phyloP scores from a whole-genome alignment of 2,329 filamentous ascomycete genomes.

The Apiospora pterosperma region DNA sequence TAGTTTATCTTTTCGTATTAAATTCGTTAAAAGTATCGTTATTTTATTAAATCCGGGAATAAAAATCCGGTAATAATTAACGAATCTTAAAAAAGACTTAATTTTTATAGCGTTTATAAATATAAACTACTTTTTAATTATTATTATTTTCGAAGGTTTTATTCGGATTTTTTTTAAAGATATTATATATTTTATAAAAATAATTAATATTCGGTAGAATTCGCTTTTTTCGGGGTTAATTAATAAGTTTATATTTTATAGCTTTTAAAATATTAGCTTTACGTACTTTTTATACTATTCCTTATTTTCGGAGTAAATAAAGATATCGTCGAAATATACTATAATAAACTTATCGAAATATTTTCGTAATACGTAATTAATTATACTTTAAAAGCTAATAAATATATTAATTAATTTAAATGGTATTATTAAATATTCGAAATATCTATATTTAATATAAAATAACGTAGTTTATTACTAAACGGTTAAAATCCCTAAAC shows the following conservation, averaged over 20 bases:
- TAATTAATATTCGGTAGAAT: conserved; percentile 25
- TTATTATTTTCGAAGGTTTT: too few species aligned
- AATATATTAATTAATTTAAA: not conserved
- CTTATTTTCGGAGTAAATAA: not conserved
- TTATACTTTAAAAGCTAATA: not conserved
- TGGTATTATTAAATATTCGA: not conserved
- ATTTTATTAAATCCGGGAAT: conserved; percentile 20
- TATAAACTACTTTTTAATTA: not conserved
- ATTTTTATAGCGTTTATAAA: conserved; percentile 10
- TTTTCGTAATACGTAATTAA: not conserved
- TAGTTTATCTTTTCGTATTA: conserved; percentile 14
- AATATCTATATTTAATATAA: not conserved
- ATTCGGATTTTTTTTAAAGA: too few species aligned
- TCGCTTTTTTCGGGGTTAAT: conserved; percentile 7
- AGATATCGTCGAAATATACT: not conserved
- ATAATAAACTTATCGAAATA: too few species aligned
- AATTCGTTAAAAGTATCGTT: conserved; percentile 9
- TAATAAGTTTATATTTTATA: not conserved
- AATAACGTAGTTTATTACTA: too few species aligned
- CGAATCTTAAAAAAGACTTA: conserved; percentile 25
- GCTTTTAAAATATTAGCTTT: too few species aligned
- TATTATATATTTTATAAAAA: not conserved
- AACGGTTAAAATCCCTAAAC: too few species aligned
- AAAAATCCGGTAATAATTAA: conserved; percentile 29
- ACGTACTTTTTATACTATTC: not conserved